Evolutionary conservation across 2,329 filamentous ascomycete species (phyloP).

Genomic region (Pezicula carpinea): DNA sequence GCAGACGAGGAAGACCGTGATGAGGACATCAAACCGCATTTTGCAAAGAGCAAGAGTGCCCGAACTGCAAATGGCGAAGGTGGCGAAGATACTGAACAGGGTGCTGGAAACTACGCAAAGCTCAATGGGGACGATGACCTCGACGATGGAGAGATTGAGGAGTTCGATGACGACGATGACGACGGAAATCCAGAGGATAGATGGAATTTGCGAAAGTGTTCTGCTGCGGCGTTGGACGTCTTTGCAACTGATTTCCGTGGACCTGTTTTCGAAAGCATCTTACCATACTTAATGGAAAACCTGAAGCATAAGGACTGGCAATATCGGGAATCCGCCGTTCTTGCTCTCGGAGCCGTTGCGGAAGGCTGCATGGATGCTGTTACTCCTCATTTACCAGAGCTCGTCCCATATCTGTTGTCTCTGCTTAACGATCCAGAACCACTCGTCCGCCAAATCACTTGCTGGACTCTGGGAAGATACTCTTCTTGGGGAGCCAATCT

Average conservation of each 20-base stretch:
- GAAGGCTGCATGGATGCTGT: constrained; percentile 91
- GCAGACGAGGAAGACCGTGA: constrained; percentile 86
- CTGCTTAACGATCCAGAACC: constrained; percentile 81
- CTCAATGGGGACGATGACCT: constrained; percentile 61
- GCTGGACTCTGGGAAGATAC: constrained; percentile 93
- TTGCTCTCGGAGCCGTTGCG: constrained; percentile 90
- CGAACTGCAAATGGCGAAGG: constrained; percentile 37
- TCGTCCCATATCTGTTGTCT: constrained; percentile 85
- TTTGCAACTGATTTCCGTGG: constrained; percentile 87
- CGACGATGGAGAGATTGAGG: constrained; percentile 83
- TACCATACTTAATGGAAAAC: constrained; percentile 89
- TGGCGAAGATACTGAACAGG: constrained; percentile 45
- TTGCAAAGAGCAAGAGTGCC: constrained; percentile 64
- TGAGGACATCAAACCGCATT: constrained; percentile 88
- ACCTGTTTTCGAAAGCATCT: constrained; percentile 82
- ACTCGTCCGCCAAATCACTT: constrained; percentile 93
- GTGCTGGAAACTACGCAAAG: constrained; percentile 52
- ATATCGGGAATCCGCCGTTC: constrained; percentile 86
- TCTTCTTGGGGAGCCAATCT: constrained; percentile 86
- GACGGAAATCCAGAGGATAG: constrained; percentile 80
- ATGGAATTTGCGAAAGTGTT: constrained; percentile 97
- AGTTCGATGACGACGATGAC: constrained; percentile 66
- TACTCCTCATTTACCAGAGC: constrained; percentile 81
- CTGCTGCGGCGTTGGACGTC: constrained; percentile 88
- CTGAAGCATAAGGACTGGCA: constrained; percentile 87